phyloP scores from a whole-genome alignment of 306 rosid species.

The Senna tora region DNA sequence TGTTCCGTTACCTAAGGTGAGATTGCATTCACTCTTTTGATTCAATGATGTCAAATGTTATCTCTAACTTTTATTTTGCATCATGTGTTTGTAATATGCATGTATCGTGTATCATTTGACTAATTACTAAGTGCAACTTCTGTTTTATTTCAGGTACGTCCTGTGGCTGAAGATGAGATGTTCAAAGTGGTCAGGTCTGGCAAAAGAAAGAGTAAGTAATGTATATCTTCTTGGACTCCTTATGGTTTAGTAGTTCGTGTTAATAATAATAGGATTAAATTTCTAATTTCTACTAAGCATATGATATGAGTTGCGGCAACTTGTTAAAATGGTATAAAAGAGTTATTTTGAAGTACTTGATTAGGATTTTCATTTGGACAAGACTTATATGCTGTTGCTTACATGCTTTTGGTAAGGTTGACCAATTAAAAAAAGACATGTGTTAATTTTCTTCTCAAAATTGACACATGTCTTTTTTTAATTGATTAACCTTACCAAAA shows the following conservation, averaged over 20 bases:
- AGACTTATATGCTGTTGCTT: too few species aligned
- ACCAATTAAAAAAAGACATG: too few species aligned
- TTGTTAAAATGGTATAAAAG: not conserved
- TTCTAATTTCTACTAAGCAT: not conserved
- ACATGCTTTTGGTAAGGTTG: too few species aligned
- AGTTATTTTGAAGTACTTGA: not conserved
- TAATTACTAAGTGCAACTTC: not conserved
- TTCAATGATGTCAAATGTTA: not conserved
- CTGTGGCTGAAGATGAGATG: constrained; percentile 83
- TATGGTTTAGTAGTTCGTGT: not conserved
- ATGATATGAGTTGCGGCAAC: not conserved
- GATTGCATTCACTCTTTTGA: not conserved
- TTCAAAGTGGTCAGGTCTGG: constrained; percentile 75
- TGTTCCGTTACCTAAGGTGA: constrained; percentile 91
- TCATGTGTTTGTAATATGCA: not conserved
- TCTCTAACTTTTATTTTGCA: not conserved
- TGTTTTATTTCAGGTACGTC: constrained; percentile 57
- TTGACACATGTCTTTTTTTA: too few species aligned
- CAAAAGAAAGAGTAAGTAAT: constrained; percentile 65
- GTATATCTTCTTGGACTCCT: not conserved
- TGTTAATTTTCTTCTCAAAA: too few species aligned
- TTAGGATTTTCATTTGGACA: not conserved
- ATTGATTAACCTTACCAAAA: too few species aligned
- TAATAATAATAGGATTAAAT: not conserved
- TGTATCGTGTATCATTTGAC: too few species aligned